These are phyloP conservation scores for Penicillium ochrochloron DNA, from an alignment of 495 filamentous ascomycete genomes.

Conservation along the genomic window DNA sequence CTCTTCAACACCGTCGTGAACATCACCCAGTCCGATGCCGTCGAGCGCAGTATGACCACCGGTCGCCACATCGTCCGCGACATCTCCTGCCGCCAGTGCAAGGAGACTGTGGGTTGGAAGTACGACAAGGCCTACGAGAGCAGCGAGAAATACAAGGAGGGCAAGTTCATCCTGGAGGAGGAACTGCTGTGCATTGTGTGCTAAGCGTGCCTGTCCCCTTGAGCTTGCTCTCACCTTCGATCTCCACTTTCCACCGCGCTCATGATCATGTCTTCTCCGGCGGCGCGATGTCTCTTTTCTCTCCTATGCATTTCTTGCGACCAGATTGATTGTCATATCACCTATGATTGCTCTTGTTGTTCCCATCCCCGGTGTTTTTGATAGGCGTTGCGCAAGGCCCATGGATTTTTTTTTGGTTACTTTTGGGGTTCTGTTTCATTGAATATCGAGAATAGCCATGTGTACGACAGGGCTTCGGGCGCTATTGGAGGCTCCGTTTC, in stretches of 20 bases:
- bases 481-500: conserved; percentile 7
- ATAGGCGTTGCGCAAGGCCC: conserved; percentile 44
- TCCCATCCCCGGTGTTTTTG: conserved; percentile 25
- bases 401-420: conserved; percentile 64
- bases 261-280: neutral
- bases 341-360: conserved; percentile 17
- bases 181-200: conserved; percentile 83
- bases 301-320: conserved; percentile 1
- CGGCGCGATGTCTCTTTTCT: neutral
- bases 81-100: conserved; percentile 87
- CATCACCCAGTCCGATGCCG: conserved; percentile 74
- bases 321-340: conserved; percentile 19
- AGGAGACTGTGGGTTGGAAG: conserved; percentile 94
- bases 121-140: conserved; percentile 96
- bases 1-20: conserved; percentile 96
- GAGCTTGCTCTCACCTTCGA: neutral
- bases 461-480: conserved; percentile 43
- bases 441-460: conserved; percentile 49
- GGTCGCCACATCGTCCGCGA: conserved; percentile 92
- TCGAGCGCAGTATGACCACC: conserved; percentile 98
- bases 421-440: conserved; percentile 1
- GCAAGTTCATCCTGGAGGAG: conserved; percentile 95
- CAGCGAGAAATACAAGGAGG: conserved; percentile 97
- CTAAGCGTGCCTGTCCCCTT: conserved; percentile 32
- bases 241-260: conserved; percentile 1